Conservation (phyloP, 2,329 filamentous ascomycete genomes). For the Fusarium sulawesiense region DNA sequence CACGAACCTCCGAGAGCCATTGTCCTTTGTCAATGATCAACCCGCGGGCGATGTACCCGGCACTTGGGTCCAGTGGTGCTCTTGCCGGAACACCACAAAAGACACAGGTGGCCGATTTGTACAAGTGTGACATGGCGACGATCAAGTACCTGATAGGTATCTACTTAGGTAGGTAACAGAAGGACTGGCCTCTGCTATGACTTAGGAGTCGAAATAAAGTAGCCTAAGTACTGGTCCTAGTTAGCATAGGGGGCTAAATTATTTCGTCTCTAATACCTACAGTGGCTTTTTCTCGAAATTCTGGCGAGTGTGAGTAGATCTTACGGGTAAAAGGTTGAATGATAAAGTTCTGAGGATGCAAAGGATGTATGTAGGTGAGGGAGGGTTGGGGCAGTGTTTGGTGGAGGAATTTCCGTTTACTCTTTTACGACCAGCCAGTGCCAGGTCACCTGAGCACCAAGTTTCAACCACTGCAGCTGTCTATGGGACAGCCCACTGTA, state of each 20-base stretch:
- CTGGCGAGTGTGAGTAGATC: background rate
- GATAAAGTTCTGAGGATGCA: background rate
- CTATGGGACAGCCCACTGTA: too few relatives aligned
- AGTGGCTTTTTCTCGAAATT: background rate
- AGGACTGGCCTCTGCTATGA: background rate
- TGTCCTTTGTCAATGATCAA: background rate
- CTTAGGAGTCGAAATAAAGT: fast-evolving
- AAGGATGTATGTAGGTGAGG: background rate
- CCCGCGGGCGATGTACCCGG: background rate
- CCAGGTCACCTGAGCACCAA: background rate
- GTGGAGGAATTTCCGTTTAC: background rate
- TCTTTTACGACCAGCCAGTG: background rate
- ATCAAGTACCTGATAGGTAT: background rate
- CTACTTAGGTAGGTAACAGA: too few relatives aligned
- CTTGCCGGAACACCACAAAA: background rate
- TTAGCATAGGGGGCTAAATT: background rate
- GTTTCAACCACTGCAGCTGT: background rate
- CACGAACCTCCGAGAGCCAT: background rate
- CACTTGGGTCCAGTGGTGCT: background rate
- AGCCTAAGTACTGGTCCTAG: background rate
- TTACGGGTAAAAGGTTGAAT: background rate
- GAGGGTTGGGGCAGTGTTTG: background rate
- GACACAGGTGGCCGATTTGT: background rate
- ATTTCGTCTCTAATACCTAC: background rate
- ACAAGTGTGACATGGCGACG: background rate